phyloP scores from a whole-genome alignment of 345 rosid genomes.

The Hevea brasiliensis region DNA sequence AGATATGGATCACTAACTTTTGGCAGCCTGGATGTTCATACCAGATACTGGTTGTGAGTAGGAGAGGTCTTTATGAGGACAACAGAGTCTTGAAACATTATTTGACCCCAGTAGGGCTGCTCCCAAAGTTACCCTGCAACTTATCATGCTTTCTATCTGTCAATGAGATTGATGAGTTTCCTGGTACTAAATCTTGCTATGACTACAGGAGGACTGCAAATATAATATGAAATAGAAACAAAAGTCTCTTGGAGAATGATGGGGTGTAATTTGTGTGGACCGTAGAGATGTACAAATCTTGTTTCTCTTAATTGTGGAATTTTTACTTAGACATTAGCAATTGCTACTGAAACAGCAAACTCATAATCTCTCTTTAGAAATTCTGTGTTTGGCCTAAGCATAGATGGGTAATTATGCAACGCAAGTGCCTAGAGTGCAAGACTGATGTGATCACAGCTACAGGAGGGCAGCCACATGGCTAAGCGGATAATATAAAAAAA shows the following conservation, averaged over 20 bases:
- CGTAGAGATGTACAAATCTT: slow-evolving; percentile 16
- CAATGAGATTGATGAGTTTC: background rate
- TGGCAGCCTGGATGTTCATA: slow-evolving; percentile 3
- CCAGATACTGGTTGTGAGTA: background rate
- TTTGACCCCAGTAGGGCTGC: background rate
- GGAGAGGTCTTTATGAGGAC: background rate
- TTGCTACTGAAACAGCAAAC: background rate
- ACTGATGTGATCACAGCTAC: too few relatives aligned
- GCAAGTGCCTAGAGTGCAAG: too few relatives aligned
- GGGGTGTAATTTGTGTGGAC: background rate
- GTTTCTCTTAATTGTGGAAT: background rate
- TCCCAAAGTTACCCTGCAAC: background rate
- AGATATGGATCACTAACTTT: too few relatives aligned
- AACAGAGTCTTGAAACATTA: background rate
- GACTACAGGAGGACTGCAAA: slow-evolving; percentile 17
- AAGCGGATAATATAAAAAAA: too few relatives aligned
- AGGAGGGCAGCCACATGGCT: too few relatives aligned
- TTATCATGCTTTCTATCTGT: background rate
- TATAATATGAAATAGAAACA: background rate
- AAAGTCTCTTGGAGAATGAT: background rate
- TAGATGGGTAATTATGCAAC: too few relatives aligned
- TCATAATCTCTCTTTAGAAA: background rate
- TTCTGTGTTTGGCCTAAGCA: too few relatives aligned
- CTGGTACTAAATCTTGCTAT: background rate
- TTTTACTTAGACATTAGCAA: background rate